Conservation (phyloP, 2,329 filamentous ascomycete species). For the Scolecobasidium constrictum region DNA sequence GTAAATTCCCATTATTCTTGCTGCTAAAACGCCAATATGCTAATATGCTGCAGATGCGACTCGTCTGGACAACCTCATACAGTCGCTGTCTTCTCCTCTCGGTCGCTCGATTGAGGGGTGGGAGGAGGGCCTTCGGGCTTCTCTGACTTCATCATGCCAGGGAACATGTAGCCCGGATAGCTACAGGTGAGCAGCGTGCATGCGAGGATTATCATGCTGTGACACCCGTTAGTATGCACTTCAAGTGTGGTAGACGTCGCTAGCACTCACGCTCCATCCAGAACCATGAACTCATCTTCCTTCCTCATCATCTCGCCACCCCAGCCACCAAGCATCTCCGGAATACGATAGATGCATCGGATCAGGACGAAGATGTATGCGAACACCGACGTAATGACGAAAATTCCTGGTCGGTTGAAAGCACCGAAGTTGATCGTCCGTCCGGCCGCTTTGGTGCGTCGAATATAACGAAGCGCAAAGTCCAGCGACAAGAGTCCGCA, state of each 20-base stretch:
- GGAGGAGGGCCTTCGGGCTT: too few relatives aligned
- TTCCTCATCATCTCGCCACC: constrained; percentile 53
- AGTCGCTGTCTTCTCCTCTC: too few relatives aligned
- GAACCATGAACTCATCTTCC: constrained; percentile 46
- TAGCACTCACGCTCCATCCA: constrained; percentile 42
- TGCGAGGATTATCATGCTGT: not conserved
- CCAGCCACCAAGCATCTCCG: constrained; percentile 55
- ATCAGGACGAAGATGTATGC: constrained; percentile 12
- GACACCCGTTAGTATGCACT: too few relatives aligned
- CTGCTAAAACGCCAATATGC: too few relatives aligned
- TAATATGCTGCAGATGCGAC: too few relatives aligned
- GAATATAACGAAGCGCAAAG: constrained; percentile 14
- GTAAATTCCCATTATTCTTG: too few relatives aligned
- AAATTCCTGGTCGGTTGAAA: constrained; percentile 14
- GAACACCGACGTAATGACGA: constrained; percentile 13
- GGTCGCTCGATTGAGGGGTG: too few relatives aligned
- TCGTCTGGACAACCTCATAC: too few relatives aligned
- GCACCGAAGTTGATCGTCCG: too few relatives aligned
- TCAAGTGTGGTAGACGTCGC: too few relatives aligned
- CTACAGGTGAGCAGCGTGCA: not conserved
- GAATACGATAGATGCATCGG: constrained; percentile 36
- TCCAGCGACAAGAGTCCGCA: constrained; percentile 18
- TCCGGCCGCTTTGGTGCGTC: constrained; percentile 10
- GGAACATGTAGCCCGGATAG: not conserved
- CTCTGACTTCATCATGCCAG: not conserved